Conservation (phyloP, 73 alveolate species). For the Paramecium tetraurelia region DNA sequence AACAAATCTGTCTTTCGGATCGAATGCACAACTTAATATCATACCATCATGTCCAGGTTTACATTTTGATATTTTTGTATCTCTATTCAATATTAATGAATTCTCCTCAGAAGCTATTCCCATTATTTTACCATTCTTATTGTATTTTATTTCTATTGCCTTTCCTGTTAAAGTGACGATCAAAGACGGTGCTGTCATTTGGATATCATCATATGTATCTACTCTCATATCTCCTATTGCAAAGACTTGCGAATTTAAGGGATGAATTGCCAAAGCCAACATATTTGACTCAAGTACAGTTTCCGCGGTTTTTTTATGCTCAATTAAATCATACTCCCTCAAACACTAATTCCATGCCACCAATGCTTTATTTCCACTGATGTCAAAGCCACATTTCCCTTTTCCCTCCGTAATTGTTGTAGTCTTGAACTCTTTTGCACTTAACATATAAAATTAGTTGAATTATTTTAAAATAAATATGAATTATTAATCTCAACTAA, state of each 20-base stretch:
- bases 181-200: neutral
- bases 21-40: neutral
- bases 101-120: conserved; percentile 24
- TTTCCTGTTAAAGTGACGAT: neutral
- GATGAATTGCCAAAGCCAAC: neutral
- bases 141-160: neutral
- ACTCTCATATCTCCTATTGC: conserved; percentile 26
- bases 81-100: neutral
- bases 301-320: neutral
- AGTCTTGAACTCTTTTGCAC: neutral
- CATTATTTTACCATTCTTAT: neutral
- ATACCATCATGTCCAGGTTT: conserved; percentile 50
- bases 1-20: conserved; percentile 34
- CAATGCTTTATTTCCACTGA: neutral
- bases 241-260: neutral
- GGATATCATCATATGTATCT: neutral
- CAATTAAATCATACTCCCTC: neutral
- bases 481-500: neutral
- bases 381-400: neutral
- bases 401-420: neutral
- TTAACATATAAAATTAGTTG: neutral
- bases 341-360: neutral
- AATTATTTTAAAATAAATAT: neutral
- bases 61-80: neutral
- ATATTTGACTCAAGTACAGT: neutral